Evolutionary conservation across 768 basidiomycete species (phyloP).

Genomic region (Lactarius psammicola): DNA sequence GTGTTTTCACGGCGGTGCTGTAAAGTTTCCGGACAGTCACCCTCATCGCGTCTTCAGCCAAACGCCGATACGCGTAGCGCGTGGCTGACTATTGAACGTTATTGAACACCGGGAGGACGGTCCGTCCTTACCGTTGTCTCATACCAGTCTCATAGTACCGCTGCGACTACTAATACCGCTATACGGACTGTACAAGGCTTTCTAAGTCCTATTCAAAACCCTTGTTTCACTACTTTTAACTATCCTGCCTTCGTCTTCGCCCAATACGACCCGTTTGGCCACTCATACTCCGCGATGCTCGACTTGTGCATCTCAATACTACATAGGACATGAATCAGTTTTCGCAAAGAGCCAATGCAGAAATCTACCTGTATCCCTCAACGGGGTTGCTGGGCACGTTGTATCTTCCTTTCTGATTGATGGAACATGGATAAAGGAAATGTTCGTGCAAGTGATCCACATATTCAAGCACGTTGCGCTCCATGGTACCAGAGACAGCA

Average conservation of each 20-base stretch:
- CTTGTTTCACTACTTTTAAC: background rate
- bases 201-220: too few relatives aligned
- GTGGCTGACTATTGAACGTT: background rate
- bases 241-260: slow-evolving; percentile 31
- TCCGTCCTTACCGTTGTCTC: background rate
- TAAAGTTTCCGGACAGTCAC: slow-evolving; percentile 1
- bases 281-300: slow-evolving; percentile 82
- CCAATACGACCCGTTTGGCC: slow-evolving; percentile 88
- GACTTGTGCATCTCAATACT: slow-evolving; percentile 87
- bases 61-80: background rate
- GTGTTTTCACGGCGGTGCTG: background rate
- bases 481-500: slow-evolving; percentile 86
- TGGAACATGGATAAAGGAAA: slow-evolving; percentile 84
- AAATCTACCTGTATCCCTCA: slow-evolving; percentile 73
- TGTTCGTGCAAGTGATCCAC: slow-evolving; percentile 94
- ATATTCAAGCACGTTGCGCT: slow-evolving; percentile 89
- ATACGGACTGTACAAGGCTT: too few relatives aligned
- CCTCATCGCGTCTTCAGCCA: slow-evolving; percentile 10
- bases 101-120: background rate
- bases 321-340: slow-evolving; percentile 15
- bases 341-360: background rate
- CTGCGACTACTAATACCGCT: too few relatives aligned
- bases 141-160: too few relatives aligned
- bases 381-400: slow-evolving; percentile 74
- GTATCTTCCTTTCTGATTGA: slow-evolving; percentile 82